Conservation (phyloP, 2,329 filamentous ascomycete species). For the Fusarium miscanthi region DNA sequence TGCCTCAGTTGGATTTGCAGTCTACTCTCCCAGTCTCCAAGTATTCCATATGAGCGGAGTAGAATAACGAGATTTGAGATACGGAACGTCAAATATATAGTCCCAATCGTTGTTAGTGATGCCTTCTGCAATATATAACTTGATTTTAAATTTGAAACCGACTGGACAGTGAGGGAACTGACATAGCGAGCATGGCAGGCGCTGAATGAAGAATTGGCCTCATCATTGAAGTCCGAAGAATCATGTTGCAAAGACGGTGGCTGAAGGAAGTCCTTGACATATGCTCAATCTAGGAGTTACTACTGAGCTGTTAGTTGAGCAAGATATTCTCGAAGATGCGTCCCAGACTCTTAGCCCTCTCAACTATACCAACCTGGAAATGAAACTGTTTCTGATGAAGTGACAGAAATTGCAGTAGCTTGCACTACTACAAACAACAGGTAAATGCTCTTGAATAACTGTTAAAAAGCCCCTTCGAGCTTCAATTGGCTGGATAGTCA, state of each 20-base stretch:
- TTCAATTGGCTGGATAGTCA: neutral
- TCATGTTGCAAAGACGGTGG: accelerated
- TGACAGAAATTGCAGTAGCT: neutral
- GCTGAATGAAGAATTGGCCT: neutral
- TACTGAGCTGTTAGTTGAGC: too few species aligned
- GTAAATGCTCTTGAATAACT: too few species aligned
- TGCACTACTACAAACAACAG: accelerated
- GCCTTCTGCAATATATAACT: accelerated
- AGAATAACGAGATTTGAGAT: neutral
- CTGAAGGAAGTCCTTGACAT: accelerated
- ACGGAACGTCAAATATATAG: neutral
- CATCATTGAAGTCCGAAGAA: neutral
- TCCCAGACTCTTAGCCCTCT: too few species aligned
- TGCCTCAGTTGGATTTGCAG: neutral
- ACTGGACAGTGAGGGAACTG: too few species aligned
- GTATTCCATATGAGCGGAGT: neutral
- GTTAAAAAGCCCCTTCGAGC: neutral
- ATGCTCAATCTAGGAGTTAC: too few species aligned
- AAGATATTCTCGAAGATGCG: too few species aligned
- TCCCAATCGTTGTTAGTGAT: accelerated
- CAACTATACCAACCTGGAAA: too few species aligned
- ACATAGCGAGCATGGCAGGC: neutral
- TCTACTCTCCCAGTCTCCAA: neutral
- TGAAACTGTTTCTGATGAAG: too few species aligned
- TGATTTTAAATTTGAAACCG: accelerated